These are phyloP conservation scores for Aspergillus ostianus DNA, from an alignment of 495 filamentous ascomycete genomes.

Conservation along the genomic window DNA sequence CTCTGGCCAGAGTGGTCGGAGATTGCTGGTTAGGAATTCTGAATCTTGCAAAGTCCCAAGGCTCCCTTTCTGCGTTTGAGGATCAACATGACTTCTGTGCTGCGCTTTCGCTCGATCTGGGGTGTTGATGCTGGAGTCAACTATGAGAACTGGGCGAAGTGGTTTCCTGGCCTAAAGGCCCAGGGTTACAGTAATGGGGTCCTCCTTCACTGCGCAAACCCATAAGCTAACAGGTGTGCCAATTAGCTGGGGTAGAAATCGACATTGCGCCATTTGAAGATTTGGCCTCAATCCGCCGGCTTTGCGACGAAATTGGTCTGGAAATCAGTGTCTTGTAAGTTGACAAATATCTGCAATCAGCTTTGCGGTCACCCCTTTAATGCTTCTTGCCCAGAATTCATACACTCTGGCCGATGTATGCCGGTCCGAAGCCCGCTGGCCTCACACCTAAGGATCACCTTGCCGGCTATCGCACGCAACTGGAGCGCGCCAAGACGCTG, in stretches of 20 bases:
- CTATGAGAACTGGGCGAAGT: conserved; percentile 20
- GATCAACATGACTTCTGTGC: conserved; percentile 1
- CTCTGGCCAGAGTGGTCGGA: too few species aligned
- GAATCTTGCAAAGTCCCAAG: too few species aligned
- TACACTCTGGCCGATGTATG: conserved; percentile 24
- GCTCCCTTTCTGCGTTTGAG: too few species aligned
- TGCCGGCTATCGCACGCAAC: conserved; percentile 18
- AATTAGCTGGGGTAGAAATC: conserved; percentile 23
- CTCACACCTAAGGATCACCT: conserved; percentile 20
- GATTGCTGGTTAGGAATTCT: too few species aligned
- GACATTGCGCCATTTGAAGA: conserved; percentile 19
- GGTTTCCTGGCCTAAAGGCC: conserved; percentile 21
- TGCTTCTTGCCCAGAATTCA: conserved; percentile 11
- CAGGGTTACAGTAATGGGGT: conserved; percentile 25
- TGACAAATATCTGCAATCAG: background rate
- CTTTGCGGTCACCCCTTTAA: too few species aligned
- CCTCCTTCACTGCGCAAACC: background rate
- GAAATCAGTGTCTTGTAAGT: conserved; percentile 24
- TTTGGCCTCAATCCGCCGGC: conserved; percentile 17
- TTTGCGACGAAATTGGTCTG: conserved; percentile 22
- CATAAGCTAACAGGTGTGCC: too few species aligned
- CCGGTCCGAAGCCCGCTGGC: conserved; percentile 19
- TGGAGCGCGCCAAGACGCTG: conserved; percentile 15
- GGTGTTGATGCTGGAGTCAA: conserved; percentile 22
- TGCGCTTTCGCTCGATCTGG: conserved; percentile 23